Evolutionary conservation across 768 basidiomycete species (phyloP).

Genomic region (Russula emetica): DNA sequence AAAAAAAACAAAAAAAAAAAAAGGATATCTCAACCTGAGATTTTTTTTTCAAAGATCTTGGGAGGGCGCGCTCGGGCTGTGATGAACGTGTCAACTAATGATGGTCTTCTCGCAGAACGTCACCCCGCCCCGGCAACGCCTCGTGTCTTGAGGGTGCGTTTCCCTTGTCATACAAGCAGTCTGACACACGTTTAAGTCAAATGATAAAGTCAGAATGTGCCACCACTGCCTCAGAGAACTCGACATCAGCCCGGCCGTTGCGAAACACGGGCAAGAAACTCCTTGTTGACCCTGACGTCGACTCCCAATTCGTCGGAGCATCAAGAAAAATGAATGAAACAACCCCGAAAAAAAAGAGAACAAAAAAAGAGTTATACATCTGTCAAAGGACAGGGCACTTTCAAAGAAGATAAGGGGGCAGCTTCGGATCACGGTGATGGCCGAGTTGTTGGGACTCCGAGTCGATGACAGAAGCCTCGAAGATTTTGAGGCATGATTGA

Average conservation of each 20-base stretch:
- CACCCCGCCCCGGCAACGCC: neutral
- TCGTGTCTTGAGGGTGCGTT: neutral
- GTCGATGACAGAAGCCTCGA: conserved; percentile 1
- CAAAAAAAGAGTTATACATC: neutral
- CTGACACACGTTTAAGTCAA: neutral
- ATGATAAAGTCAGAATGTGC: neutral
- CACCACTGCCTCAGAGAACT: neutral
- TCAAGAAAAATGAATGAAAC: neutral
- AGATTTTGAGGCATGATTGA: conserved; percentile 11
- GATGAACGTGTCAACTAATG: no score
- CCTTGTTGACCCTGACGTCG: neutral
- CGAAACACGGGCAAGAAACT: neutral
- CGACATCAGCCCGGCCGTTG: neutral
- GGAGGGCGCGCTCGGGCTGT: no score
- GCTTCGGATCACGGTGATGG: neutral
- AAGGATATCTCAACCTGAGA: no score
- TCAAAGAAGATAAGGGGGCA: conserved; percentile 2
- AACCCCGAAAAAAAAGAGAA: neutral
- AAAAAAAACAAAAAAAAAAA: no score
- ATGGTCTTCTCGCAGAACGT: no score
- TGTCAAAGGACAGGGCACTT: neutral
- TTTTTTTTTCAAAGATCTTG: no score
- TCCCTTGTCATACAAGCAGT: neutral
- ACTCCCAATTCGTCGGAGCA: neutral
- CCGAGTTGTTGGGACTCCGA: conserved; percentile 4